Evolutionary conservation across 192 early-diverging fungal species (phyloP).

Genomic region (Cetraspora pellucida): DNA sequence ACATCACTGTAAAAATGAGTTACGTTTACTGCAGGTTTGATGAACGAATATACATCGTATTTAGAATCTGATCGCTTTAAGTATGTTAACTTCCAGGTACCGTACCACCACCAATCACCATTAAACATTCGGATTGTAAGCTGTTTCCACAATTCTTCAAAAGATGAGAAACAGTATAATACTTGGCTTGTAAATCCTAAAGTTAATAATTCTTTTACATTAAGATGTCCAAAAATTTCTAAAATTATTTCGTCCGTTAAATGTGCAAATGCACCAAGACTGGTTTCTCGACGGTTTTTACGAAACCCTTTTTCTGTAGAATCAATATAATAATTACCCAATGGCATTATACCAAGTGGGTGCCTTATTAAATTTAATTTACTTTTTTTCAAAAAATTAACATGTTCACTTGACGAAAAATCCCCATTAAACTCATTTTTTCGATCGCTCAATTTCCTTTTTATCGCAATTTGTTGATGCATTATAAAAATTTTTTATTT

Average conservation of each 20-base stretch:
- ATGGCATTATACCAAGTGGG: conserved; percentile 61
- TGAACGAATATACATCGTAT: conserved; percentile 18
- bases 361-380: conserved; percentile 25
- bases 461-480: no score
- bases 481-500: no score
- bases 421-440: no score
- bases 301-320: conserved; percentile 38
- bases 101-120: conserved; percentile 54
- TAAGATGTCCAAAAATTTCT: conserved; percentile 47
- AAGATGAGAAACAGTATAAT: conserved; percentile 53
- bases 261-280: conserved; percentile 50
- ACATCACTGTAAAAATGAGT: conserved; percentile 63
- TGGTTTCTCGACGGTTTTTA: conserved; percentile 42
- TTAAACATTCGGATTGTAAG: conserved; percentile 51
- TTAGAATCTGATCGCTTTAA: conserved; percentile 36
- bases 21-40: conserved; percentile 8
- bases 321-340: conserved; percentile 63
- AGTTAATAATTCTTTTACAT: conserved; percentile 39
- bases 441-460: no score
- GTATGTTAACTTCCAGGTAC: conserved; percentile 63
- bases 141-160: conserved; percentile 67
- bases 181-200: conserved; percentile 52
- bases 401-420: no score
- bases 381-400: no score
- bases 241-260: conserved; percentile 59